Evolutionary conservation across 768 basidiomycete species (phyloP).

Genomic region (Amanita pallidorosea): DNA sequence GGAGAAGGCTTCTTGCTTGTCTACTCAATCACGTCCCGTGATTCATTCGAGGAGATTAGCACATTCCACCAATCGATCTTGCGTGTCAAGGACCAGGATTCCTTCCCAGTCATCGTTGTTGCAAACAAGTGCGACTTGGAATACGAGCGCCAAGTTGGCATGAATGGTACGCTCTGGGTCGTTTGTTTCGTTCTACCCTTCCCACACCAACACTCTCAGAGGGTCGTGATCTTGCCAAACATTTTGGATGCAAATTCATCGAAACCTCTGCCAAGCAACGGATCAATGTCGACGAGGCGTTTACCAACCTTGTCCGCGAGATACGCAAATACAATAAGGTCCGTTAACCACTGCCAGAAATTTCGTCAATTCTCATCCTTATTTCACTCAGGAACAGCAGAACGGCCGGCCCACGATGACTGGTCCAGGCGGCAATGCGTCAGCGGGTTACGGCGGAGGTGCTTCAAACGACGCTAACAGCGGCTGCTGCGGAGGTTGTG

Average conservation of each 20-base stretch:
- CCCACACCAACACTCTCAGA: conserved; percentile 34
- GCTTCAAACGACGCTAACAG: conserved; percentile 42
- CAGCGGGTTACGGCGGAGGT: conserved; percentile 39
- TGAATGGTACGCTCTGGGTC: conserved; percentile 56
- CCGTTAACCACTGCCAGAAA: conserved; percentile 7
- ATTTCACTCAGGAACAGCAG: conserved; percentile 53
- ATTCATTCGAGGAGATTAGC: conserved; percentile 95
- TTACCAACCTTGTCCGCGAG: conserved; percentile 85
- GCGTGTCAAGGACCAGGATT: conserved; percentile 92
- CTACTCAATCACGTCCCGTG: conserved; percentile 96
- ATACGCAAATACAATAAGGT: conserved; percentile 94
- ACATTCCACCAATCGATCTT: conserved; percentile 95
- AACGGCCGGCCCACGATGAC: conserved; percentile 58
- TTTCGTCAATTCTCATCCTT: not conserved
- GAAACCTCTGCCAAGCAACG: conserved; percentile 96
- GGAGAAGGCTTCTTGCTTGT: conserved; percentile 97
- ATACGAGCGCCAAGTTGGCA: conserved; percentile 92
- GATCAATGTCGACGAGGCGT: conserved; percentile 95
- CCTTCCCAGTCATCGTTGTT: conserved; percentile 91
- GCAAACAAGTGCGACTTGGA: conserved; percentile 98
- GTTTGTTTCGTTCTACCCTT: not conserved
- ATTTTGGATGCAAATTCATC: conserved; percentile 89
- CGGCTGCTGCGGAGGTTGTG: conserved; percentile 63
- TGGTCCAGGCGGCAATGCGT: conserved; percentile 26
- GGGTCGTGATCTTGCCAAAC: conserved; percentile 94